Base-by-base conservation (phyloP, 108 stramenopile genomes). In the Stephanodiscus minutulus region DNA sequence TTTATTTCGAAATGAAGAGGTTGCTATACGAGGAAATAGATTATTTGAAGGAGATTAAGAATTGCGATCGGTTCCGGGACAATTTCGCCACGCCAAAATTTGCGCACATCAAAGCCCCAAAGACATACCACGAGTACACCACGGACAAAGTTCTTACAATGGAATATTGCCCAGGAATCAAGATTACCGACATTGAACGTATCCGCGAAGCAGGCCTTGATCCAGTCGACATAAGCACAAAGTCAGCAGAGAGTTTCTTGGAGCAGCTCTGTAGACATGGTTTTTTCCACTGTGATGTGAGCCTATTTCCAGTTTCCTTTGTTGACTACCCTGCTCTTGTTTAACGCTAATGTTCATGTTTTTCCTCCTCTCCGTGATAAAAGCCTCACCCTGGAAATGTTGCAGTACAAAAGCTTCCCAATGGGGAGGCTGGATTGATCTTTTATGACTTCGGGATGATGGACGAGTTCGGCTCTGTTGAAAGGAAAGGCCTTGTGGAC, bases 361-460 rank as follows among this genome's bases (percentile, higher is more conserved):
- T 59, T 46, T 9, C 28, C 6, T 31, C 37, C 24, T 7, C 33
- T 77, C 58, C 63, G n/a, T n/a, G n/a, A n/a, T n/a, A n/a, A n/a
- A 77, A 88, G 64, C 87, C 88, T 1, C 87, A 88, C 50, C 91
- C 88, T 24, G 95, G 97, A 43, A 97, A 97, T 73, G 82, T 98
- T 53, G 91, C 97, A 22, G 92, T 94, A 31, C 91, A 98, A 82
- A 85, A 79, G 70, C 83, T 77, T 13, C 74, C 79, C 8, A 73
- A 86, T 54, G 95, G 95, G 8, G 83, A 88, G 57, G 86, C 90
- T 20, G 62, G 87, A 10, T 47, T 98, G 13, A 96, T 98, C 8
- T 98, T 96, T 81, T 98, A 98, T 65, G 98, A 98, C 76, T 98
- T 98, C 82, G 98, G 97, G 21, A 98, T 98, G 98, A 98, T 98